phyloP scores from a whole-genome alignment of 208 protist genomes.

The Leptomonas pyrrhocoris region DNA sequence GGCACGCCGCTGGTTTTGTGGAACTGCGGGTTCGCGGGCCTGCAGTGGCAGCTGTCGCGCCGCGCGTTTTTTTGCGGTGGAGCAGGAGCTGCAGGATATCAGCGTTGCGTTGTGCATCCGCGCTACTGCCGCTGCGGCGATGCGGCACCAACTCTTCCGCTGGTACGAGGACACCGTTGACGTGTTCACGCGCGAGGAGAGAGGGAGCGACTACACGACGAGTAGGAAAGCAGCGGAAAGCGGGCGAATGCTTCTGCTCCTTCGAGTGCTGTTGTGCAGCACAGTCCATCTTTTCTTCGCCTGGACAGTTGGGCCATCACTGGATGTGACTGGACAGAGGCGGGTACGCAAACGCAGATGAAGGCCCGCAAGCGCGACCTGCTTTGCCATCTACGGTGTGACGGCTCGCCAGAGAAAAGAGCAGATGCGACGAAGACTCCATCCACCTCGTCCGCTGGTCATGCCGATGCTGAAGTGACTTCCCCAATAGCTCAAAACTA shows the following conservation, averaged over 20 bases:
- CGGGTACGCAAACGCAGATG: slow-evolving; percentile 45
- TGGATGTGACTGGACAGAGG: slow-evolving; percentile 82
- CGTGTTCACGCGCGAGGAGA: slow-evolving; percentile 5
- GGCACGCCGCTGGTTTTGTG: slow-evolving; percentile 81
- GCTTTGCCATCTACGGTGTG: slow-evolving; percentile 30
- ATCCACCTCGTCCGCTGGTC: background rate
- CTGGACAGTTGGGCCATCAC: slow-evolving; percentile 67
- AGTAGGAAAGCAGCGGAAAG: background rate
- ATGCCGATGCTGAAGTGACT: background rate
- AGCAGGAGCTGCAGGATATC: slow-evolving; percentile 82
- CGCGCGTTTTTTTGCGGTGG: slow-evolving; percentile 45
- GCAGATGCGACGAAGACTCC: background rate
- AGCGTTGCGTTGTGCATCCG: slow-evolving; percentile 71
- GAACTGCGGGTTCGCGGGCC: slow-evolving; percentile 72
- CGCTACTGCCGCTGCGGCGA: slow-evolving; percentile 48
- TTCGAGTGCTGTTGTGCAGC: background rate
- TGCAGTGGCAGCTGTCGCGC: slow-evolving; percentile 70
- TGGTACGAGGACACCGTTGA: slow-evolving; percentile 63
- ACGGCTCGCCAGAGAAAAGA: background rate
- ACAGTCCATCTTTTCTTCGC: slow-evolving; percentile 11
- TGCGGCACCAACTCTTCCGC: slow-evolving; percentile 66
- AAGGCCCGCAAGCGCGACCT: slow-evolving; percentile 59
- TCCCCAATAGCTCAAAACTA: slow-evolving; percentile 37
- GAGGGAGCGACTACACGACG: background rate
- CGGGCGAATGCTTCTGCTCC: background rate